Base-by-base conservation (phyloP, 2,329 filamentous ascomycete genomes). In the Neofusicoccum sp. region DNA sequence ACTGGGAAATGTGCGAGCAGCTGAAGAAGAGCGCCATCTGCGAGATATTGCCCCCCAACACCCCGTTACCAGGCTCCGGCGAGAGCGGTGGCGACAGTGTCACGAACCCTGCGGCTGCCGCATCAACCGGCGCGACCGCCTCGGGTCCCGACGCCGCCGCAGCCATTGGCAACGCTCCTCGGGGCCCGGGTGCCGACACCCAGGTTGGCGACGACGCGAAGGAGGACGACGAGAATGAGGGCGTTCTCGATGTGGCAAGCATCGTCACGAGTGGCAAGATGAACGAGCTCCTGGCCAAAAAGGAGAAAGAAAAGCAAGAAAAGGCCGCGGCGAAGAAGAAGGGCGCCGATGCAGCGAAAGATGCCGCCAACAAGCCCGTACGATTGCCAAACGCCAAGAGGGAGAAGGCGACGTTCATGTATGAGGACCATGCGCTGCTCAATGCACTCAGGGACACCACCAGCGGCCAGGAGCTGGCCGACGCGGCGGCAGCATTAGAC, bases 221-320 rank as follows among this genome's bases (percentile, higher is more conserved):
- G 45, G 77, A 76, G 3, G 75, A 79, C 3, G 76, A 84, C 6
- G 84, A 86, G 6, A 82, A 85, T 1, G 90, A 93, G 61, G 90
- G 90, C 26, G 89, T 93, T 7, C 79, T 95, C 3, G 89, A 95
- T 66, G 89, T 95, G 48, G 91, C 90, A n/a, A 89, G 84, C 65
- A 93, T 95, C 65, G 90, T 95, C 36, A 89, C 89, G 1, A 89
- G 86, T 66, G 90, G 90, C 33, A 89, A 91, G 73, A 91, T 91
- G 66, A 86, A 86, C 66, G 90, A 95, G 68, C 93, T 92, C 67
- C 78, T 95, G 5, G 90, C 89, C 8, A 90, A 90, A 76, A 91
- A 90, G 72, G 90, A 93, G 70, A 89, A 87, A 71, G 89, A 93
- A 70, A 93, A 90, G 80, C 80, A 82, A 4, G 86, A 89, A 63